Evolutionary conservation across 768 basidiomycete species (phyloP).

Genomic region (Mycena floridula): DNA sequence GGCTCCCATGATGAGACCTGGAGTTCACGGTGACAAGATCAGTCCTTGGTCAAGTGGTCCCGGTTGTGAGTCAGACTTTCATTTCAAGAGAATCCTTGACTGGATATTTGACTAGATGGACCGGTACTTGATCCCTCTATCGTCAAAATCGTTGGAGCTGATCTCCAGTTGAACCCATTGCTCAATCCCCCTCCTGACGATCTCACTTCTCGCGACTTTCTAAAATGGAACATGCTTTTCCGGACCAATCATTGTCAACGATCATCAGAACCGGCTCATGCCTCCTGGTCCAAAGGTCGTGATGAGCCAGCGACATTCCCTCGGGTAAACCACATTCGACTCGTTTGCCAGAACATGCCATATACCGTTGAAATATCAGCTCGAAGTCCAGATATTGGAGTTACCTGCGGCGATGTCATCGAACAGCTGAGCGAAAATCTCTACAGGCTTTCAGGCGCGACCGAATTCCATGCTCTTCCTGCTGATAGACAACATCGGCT

Average conservation of each 20-base stretch:
- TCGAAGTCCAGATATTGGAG: slow-evolving; percentile 36
- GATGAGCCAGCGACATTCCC: slow-evolving; percentile 62
- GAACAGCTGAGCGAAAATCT: slow-evolving; percentile 47
- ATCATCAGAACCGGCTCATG: slow-evolving; percentile 49
- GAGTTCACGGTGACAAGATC: slow-evolving; percentile 23
- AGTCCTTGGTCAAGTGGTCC: slow-evolving; percentile 32
- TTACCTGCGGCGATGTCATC: slow-evolving; percentile 64
- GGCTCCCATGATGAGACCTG: too few species aligned
- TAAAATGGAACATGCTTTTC: slow-evolving; percentile 76
- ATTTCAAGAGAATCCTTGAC: not conserved
- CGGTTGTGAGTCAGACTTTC: slow-evolving; percentile 27
- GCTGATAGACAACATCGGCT: slow-evolving; percentile 33
- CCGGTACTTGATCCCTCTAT: slow-evolving; percentile 65
- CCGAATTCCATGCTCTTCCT: slow-evolving; percentile 44
- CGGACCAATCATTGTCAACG: slow-evolving; percentile 52
- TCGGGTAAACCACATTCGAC: slow-evolving; percentile 42
- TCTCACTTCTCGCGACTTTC: slow-evolving; percentile 35
- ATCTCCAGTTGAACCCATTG: slow-evolving; percentile 54
- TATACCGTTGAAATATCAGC: slow-evolving; percentile 50
- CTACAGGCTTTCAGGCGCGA: slow-evolving; percentile 40
- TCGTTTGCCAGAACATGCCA: slow-evolving; percentile 49
- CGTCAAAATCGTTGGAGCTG: slow-evolving; percentile 40
- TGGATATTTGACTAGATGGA: slow-evolving; percentile 39
- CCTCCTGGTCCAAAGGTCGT: slow-evolving; percentile 66
- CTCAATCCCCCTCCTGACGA: slow-evolving; percentile 39